Conservation (phyloP, 1,284 basidiomycete genomes). For the Ceratobasidium sp. region DNA sequence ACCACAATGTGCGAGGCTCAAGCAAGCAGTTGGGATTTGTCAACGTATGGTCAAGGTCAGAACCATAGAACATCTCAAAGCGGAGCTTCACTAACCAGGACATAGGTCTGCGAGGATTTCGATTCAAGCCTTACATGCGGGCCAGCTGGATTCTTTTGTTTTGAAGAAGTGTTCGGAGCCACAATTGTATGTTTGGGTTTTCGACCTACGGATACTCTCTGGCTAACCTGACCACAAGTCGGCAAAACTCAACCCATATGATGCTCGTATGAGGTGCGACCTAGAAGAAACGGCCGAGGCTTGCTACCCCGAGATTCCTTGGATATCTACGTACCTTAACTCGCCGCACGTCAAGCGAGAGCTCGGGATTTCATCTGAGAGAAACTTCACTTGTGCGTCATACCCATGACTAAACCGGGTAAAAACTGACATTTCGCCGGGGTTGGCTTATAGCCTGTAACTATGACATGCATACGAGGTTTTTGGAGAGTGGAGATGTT, state of each 20-base stretch:
- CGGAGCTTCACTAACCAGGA: neutral
- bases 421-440: constrained; percentile 50
- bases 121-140: constrained; percentile 64
- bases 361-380: constrained; percentile 62
- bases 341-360: constrained; percentile 63
- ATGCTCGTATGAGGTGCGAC: constrained; percentile 66
- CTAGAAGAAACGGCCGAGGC: constrained; percentile 62
- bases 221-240: constrained; percentile 64
- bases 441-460: constrained; percentile 59
- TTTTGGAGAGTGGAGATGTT: constrained; percentile 63
- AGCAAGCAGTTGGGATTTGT: constrained; percentile 55
- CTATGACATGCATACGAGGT: constrained; percentile 60
- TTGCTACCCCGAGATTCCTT: constrained; percentile 65
- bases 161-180: neutral
- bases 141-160: constrained; percentile 58
- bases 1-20: constrained; percentile 53
- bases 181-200: neutral
- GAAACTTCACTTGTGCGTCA: constrained; percentile 8
- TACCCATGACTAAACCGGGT: neutral
- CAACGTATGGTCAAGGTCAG: constrained; percentile 51
- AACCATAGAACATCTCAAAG: neutral
- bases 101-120: constrained; percentile 55
- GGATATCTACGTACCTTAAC: constrained; percentile 66
- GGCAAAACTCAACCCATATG: constrained; percentile 61
- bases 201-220: constrained; percentile 56